These are phyloP conservation scores for Tillandsia fasciculata DNA, from an alignment of 176 grass and related monocot species.

Conservation along the genomic window DNA sequence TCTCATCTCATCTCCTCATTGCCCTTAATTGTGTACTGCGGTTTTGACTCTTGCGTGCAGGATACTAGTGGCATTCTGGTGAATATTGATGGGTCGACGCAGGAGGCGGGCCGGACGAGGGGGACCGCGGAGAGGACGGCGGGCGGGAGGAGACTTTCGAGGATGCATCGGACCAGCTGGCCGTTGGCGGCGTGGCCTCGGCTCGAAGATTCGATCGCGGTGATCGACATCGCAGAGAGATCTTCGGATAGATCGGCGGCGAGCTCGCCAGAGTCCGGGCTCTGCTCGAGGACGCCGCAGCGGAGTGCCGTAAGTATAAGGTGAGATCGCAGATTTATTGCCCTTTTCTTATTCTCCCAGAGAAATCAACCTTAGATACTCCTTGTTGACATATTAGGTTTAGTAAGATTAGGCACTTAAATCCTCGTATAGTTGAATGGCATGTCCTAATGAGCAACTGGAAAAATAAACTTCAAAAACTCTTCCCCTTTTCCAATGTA, in stretches of 20 bases:
- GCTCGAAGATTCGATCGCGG: slow-evolving; percentile 67
- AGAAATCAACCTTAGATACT: slow-evolving; percentile 10
- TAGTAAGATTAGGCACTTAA: not conserved
- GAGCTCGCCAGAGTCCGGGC: slow-evolving; percentile 17
- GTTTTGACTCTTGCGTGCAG: too few relatives aligned
- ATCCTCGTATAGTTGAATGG: too few relatives aligned
- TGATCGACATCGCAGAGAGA: slow-evolving; percentile 63
- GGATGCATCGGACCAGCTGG: slow-evolving; percentile 66
- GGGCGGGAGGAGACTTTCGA: slow-evolving; percentile 85
- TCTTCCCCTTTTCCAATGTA: not conserved
- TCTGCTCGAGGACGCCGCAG: slow-evolving; percentile 24
- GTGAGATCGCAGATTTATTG: slow-evolving; percentile 19
- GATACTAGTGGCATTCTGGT: slow-evolving; percentile 48
- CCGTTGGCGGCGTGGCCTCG: slow-evolving; percentile 27
- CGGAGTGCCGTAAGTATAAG: slow-evolving; percentile 78
- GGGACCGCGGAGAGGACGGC: slow-evolving; percentile 28
- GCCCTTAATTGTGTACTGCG: not conserved
- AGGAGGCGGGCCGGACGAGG: slow-evolving; percentile 18
- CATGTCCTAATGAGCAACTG: too few relatives aligned
- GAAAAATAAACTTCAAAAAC: not conserved
- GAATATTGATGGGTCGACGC: slow-evolving; percentile 42
- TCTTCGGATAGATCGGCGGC: slow-evolving; percentile 5
- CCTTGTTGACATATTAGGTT: not conserved
- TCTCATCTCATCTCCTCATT: too few relatives aligned
- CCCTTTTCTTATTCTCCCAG: not conserved